A percentile compares a stretch with the other conserved stretches of the same genome.
Conservation (phyloP, 2,329 filamentous ascomycete genomes). For the Gnomoniopsis sp. region DNA sequence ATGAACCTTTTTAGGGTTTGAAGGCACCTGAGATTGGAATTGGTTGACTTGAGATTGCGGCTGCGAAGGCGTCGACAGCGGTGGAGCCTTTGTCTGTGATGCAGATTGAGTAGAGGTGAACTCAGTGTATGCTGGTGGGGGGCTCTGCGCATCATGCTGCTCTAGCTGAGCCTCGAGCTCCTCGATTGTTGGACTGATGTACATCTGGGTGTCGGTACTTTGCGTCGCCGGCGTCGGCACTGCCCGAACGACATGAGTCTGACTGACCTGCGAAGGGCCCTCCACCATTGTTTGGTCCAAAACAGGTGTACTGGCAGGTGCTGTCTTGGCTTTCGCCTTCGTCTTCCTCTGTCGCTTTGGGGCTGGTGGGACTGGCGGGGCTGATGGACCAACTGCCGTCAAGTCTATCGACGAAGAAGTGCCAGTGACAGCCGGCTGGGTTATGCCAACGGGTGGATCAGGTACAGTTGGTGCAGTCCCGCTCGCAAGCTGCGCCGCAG, state of each 20-base stretch:
- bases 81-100: constrained; percentile 3
- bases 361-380: constrained; percentile 24
- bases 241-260: constrained; percentile 1
- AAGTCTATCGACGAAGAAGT: constrained; percentile 15
- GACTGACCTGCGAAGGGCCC: constrained; percentile 3
- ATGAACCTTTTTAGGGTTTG: constrained; percentile 16
- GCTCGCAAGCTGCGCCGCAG: not conserved
- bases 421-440: not conserved
- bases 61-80: not conserved
- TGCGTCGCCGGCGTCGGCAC: constrained; percentile 1
- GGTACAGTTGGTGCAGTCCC: not conserved
- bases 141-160: constrained; percentile 9
- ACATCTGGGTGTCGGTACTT: constrained; percentile 10
- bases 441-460: not conserved
- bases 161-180: constrained; percentile 18
- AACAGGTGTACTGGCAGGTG: constrained; percentile 14
- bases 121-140: constrained; percentile 1
- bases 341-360: constrained; percentile 35
- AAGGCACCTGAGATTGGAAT: constrained; percentile 6
- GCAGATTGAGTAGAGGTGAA: constrained; percentile 1
- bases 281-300: not conserved
- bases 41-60: not conserved
- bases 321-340: constrained; percentile 20
- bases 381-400: constrained; percentile 5
- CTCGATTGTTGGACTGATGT: constrained; percentile 17